phyloP scores from a whole-genome alignment of 306 rosid genomes.

The Acacia melanoxylon region DNA sequence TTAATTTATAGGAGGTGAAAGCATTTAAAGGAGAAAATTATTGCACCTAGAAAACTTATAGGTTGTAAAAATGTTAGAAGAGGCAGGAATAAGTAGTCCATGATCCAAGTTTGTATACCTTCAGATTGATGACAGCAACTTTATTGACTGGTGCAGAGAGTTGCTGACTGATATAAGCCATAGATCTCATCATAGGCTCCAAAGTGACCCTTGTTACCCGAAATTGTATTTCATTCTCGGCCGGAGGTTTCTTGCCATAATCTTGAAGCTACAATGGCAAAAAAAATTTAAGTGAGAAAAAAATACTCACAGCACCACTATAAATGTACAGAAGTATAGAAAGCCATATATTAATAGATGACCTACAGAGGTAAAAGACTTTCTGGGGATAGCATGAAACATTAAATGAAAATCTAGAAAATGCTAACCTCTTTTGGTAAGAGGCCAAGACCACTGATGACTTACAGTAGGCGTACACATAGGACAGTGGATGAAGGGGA shows the following conservation, averaged over 20 bases:
- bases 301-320: conserved; percentile 19
- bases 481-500: neutral
- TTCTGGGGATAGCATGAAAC: conserved; percentile 11
- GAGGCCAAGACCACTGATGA: neutral
- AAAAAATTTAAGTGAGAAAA: conserved; percentile 32
- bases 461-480: neutral
- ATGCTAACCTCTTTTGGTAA: neutral
- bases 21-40: conserved; percentile 12
- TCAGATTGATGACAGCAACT: conserved; percentile 78
- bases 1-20: conserved; percentile 12
- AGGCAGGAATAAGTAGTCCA: neutral
- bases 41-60: neutral
- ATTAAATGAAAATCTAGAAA: conserved; percentile 14
- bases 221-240: conserved; percentile 73
- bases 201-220: conserved; percentile 66
- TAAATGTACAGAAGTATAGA: neutral
- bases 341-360: conserved; percentile 23
- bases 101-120: conserved; percentile 43
- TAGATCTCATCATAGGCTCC: conserved; percentile 81
- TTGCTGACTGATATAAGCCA: conserved; percentile 75
- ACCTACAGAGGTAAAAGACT: conserved; percentile 14
- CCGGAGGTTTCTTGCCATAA: conserved; percentile 57
- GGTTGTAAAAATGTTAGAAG: conserved; percentile 11
- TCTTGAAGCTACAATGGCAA: conserved; percentile 62
- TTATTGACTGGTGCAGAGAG: conserved; percentile 65